Percentiles rank a stretch among this genome's conserved stretches.
These are phyloP conservation scores for Dactylorhiza incarnata DNA, from an alignment of 106 monocot genomes.

Conservation along the genomic window DNA sequence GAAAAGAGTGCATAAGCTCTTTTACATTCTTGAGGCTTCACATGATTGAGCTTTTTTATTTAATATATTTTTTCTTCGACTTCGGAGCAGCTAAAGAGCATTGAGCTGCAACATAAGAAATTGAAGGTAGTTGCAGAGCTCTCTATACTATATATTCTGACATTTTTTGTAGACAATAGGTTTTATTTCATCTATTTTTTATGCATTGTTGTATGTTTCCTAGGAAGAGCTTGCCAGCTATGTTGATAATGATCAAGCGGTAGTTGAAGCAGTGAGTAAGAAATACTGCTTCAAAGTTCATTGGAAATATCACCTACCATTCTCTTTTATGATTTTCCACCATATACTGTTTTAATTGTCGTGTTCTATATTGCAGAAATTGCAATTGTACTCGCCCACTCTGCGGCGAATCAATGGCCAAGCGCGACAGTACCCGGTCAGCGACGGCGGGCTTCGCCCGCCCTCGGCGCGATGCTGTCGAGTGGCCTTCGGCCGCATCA, in stretches of 20 bases:
- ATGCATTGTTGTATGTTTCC: conserved; percentile 9
- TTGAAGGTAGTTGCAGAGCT: conserved; percentile 42
- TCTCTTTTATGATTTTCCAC: not conserved
- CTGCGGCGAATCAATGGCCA: conserved; percentile 94
- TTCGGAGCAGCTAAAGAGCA: conserved; percentile 62
- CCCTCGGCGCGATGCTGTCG: too few relatives aligned
- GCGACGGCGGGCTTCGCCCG: too few relatives aligned
- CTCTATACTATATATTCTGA: not conserved
- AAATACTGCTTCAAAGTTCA: conserved; percentile 8
- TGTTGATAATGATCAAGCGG: conserved; percentile 93
- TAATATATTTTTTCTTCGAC: too few relatives aligned
- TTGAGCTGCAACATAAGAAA: conserved; percentile 63
- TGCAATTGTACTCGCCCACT: conserved; percentile 69
- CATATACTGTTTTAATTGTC: too few relatives aligned
- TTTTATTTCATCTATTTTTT: not conserved
- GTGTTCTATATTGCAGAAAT: conserved; percentile 32
- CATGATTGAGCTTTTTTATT: too few relatives aligned
- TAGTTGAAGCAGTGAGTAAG: conserved; percentile 79
- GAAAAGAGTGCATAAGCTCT: too few relatives aligned
- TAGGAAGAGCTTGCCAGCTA: conserved; percentile 74
- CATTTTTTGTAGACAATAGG: not conserved
- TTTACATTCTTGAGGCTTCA: too few relatives aligned
- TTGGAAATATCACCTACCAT: not conserved
- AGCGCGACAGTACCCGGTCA: too few relatives aligned
- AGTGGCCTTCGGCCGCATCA: too few relatives aligned